A percentile compares a stretch with the other conserved stretches of the same genome.
Conservation (phyloP, 148 eudicot genomes). For the Rhododendron mucronatum region DNA sequence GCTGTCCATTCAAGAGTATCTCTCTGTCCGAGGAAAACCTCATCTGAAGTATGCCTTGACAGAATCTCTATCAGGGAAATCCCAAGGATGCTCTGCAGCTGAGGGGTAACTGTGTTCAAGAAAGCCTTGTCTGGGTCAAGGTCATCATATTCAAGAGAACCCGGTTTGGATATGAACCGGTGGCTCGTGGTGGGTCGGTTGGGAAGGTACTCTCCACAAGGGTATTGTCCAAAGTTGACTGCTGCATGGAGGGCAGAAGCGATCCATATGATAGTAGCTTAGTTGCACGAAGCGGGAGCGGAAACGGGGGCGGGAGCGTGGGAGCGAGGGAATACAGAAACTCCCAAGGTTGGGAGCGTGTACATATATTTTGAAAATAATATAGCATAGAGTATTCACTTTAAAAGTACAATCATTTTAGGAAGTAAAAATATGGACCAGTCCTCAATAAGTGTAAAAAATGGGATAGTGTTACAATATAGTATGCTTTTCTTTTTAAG, state of each 20-base stretch:
- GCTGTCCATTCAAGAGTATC: conserved; percentile 58
- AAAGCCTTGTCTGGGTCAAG: conserved; percentile 55
- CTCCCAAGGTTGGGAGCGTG: too few relatives aligned
- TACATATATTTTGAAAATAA: too few relatives aligned
- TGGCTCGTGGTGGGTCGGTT: conserved; percentile 79
- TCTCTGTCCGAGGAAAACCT: conserved; percentile 78
- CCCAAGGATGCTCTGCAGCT: conserved; percentile 58
- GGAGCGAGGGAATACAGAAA: too few relatives aligned
- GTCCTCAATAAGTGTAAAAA: too few relatives aligned
- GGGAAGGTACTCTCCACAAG: conserved; percentile 70
- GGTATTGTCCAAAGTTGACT: conserved; percentile 77
- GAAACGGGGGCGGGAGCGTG: too few relatives aligned
- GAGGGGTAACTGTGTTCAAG: conserved; percentile 61
- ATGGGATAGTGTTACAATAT: too few relatives aligned
- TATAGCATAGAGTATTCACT: too few relatives aligned
- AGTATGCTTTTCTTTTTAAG: too few relatives aligned
- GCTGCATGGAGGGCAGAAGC: conserved; percentile 91
- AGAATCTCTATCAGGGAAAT: conserved; percentile 65
- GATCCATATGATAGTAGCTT: conserved; percentile 74
- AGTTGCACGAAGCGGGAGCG: too few relatives aligned
- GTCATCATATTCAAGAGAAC: conserved; percentile 58
- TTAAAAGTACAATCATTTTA: too few relatives aligned
- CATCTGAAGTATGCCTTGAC: conserved; percentile 78
- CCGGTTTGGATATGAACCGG: conserved; percentile 54
- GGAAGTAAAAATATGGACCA: too few relatives aligned